A percentile compares a stretch with the other conserved stretches of the same genome.
phyloP scores from a whole-genome alignment of 2,329 filamentous ascomycete genomes.

The Neopestalotiopsis sp. region DNA sequence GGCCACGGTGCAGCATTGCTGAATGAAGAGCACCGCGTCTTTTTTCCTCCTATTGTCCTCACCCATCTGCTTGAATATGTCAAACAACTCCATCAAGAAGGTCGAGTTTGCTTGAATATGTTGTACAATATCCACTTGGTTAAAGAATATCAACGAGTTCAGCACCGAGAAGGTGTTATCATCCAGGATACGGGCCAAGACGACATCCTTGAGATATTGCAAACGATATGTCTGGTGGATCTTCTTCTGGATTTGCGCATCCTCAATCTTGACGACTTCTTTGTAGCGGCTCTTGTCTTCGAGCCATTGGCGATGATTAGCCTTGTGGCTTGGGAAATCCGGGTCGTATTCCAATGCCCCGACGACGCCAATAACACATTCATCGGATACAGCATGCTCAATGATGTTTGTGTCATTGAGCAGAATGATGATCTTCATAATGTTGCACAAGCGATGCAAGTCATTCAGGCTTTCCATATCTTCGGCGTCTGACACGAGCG shows the following conservation, averaged over 20 bases:
- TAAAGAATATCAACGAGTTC: constrained; percentile 98
- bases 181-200: constrained; percentile 92
- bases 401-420: constrained; percentile 96
- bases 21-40: constrained; percentile 93
- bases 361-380: constrained; percentile 88
- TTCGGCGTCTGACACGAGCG: constrained; percentile 86
- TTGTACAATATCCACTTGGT: constrained; percentile 96
- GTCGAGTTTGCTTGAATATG: constrained; percentile 82
- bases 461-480: constrained; percentile 87
- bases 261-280: constrained; percentile 92
- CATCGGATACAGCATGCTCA: constrained; percentile 89
- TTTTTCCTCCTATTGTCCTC: constrained; percentile 78
- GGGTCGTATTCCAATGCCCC: constrained; percentile 97
- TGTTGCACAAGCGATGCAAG: constrained; percentile 91
- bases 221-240: constrained; percentile 96
- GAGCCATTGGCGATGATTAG: constrained; percentile 94
- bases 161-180: constrained; percentile 97
- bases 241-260: constrained; percentile 80
- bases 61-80: constrained; percentile 75
- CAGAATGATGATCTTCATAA: constrained; percentile 95
- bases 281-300: constrained; percentile 89
- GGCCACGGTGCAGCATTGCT: constrained; percentile 91
- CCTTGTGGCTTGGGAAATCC: constrained; percentile 96
- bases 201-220: constrained; percentile 98
- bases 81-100: constrained; percentile 86